Evolutionary conservation across 2,329 filamentous ascomycete species (phyloP), one percentile per base, ranked within the genome.

Genomic region (Paecilomyces niveus): DNA sequence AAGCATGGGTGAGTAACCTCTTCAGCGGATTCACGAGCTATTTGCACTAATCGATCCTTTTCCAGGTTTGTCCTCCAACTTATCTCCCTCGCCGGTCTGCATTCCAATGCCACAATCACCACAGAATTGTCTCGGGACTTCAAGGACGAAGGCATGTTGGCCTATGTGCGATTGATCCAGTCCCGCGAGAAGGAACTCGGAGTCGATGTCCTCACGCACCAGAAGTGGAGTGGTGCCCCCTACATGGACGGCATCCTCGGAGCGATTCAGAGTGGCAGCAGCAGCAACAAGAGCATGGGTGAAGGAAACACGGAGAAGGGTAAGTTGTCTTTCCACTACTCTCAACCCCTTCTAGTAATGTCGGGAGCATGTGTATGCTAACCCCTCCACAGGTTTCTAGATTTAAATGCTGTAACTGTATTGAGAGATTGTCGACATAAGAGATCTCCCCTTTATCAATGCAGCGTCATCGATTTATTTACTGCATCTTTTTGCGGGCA

Each of bases 101-200:
- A 88, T 70, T 81, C 76, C 33, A 86, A 81, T 2, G 85, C 85
- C 2, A 85, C 84, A 0, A 83, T 87, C 51, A 85, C 83, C 0
- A 80, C 86, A 59, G 90, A 97, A 77, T 81, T 99, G 18, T 89
- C 91, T 9, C 84, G 84, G 60, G 84, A 81, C 6, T 99, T 96
- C 80, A 95, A 91, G 79, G 84, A 86, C 13, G 89, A 97, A 57
- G 94, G 94, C 57, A 99, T 99, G 94, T 82, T 94, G 68, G 93
- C 94, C 0, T 99, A 99, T 70, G 94, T 97, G n/a, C 89, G 96
- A 59, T 78, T 97, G 0, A 87, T 99, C 45, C 94, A 99, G 76
- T 82, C 86, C 56, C 83, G 87, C 45, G 94, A 99, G 78, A 96
- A 96, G 81, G 92, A 96, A 64, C 77, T 93, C 1, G 89, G 89